phyloP scores from a whole-genome alignment of 2,329 filamentous ascomycete genomes.

The Pyrenophora graminea region DNA sequence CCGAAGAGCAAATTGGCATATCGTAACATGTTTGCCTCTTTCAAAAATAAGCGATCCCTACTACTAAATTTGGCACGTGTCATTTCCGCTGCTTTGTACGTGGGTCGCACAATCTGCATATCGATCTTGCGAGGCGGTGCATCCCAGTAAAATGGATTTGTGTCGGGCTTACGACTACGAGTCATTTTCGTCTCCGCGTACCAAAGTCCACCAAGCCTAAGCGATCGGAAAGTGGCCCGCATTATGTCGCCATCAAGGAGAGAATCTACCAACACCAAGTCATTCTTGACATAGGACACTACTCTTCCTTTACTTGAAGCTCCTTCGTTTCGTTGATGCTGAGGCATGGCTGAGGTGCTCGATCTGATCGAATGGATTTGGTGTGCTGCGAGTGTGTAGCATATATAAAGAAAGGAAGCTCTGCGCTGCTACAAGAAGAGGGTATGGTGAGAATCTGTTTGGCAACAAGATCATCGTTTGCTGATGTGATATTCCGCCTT shows the following conservation, averaged over 20 bases:
- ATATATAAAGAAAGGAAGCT: too few species aligned
- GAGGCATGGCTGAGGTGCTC: too few species aligned
- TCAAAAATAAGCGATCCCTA: neutral
- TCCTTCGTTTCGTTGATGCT: too few species aligned
- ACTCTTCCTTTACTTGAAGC: too few species aligned
- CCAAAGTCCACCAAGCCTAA: neutral
- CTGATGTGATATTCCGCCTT: too few species aligned
- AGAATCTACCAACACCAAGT: too few species aligned
- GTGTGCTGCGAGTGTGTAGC: too few species aligned
- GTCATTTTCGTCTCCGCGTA: neutral
- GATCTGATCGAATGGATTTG: too few species aligned
- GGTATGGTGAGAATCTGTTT: too few species aligned
- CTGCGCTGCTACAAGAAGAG: too few species aligned
- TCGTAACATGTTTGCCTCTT: neutral
- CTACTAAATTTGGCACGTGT: neutral
- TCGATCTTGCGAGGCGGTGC: neutral
- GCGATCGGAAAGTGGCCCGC: neutral
- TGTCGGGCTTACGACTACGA: neutral
- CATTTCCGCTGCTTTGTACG: neutral
- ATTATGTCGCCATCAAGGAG: neutral
- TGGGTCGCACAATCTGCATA: neutral
- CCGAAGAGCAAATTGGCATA: neutral
- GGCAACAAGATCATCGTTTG: too few species aligned
- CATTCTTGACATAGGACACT: too few species aligned
- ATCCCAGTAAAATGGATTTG: neutral